These are phyloP conservation scores for Austroboletus rostrupii DNA, from an alignment of 1,284 basidiomycete species.

Conservation along the genomic window DNA sequence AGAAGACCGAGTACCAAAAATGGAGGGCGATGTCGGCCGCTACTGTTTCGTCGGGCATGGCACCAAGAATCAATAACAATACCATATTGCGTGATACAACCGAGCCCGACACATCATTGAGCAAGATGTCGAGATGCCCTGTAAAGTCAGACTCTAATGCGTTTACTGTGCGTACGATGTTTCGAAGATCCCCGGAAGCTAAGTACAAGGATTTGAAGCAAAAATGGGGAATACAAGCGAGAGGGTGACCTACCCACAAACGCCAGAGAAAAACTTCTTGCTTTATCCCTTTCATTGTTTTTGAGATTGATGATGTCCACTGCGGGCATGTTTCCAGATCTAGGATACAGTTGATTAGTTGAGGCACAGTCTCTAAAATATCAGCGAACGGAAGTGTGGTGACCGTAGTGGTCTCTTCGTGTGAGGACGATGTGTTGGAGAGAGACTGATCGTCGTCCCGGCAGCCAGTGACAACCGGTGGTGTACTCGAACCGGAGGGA, in stretches of 20 bases:
- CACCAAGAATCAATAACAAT: conserved; percentile 36
- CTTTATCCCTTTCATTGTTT: conserved; percentile 32
- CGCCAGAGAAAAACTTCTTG: conserved; percentile 34
- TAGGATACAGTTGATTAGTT: conserved; percentile 2
- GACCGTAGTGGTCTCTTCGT: background rate
- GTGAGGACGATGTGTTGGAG: background rate
- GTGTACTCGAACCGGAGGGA: background rate
- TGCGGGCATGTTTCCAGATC: conserved; percentile 14
- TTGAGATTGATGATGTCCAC: conserved; percentile 41
- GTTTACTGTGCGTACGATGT: conserved; percentile 23
- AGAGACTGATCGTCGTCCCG: background rate
- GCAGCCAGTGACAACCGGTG: background rate
- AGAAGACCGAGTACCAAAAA: conserved; percentile 40
- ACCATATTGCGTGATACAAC: conserved; percentile 34
- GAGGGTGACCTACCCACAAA: conserved; percentile 30
- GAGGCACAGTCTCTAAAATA: background rate
- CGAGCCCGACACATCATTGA: conserved; percentile 34
- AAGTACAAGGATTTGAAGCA: background rate
- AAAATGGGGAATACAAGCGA: conserved; percentile 1
- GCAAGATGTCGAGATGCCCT: conserved; percentile 24
- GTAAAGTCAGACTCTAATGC: conserved; percentile 20
- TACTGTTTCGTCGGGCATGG: conserved; percentile 20
- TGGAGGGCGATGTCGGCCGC: conserved; percentile 42
- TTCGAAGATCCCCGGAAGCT: conserved; percentile 24
- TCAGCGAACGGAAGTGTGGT: conserved; percentile 15